Percentiles rank a stretch among this genome's conserved stretches.
Conservation (phyloP, 2,329 filamentous ascomycete species). For the Phialophora tarda region DNA sequence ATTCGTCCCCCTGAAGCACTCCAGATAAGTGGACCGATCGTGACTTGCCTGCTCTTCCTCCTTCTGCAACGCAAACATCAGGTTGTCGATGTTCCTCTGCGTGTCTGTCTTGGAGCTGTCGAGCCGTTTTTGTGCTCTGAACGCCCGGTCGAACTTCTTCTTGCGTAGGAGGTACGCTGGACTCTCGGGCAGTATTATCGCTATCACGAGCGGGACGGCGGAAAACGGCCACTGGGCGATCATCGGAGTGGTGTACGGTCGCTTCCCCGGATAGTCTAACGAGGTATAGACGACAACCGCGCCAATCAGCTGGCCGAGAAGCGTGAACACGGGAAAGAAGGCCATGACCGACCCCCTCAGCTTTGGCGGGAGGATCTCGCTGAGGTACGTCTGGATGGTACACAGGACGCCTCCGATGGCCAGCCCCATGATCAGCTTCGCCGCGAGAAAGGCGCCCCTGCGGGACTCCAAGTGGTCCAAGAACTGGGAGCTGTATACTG, state of each 20-base stretch:
- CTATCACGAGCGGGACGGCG: constrained; percentile 50
- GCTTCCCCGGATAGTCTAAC: constrained; percentile 38
- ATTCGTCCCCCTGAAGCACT: constrained; percentile 42
- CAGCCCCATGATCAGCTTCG: constrained; percentile 55
- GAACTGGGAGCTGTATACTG: constrained; percentile 46
- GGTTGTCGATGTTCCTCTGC: constrained; percentile 41
- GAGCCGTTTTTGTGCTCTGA: constrained; percentile 57
- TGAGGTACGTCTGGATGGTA: constrained; percentile 56
- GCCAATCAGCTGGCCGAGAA: constrained; percentile 57
- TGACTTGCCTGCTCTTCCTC: constrained; percentile 54
- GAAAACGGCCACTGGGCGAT: constrained; percentile 50
- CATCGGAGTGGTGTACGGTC: constrained; percentile 45
- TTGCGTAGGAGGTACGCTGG: constrained; percentile 58
- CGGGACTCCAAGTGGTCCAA: constrained; percentile 40
- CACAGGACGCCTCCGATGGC: constrained; percentile 55
- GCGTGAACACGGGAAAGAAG: constrained; percentile 57
- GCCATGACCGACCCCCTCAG: constrained; percentile 57
- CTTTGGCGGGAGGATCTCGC: constrained; percentile 55
- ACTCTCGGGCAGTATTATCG: constrained; percentile 58
- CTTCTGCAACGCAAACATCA: constrained; percentile 54
- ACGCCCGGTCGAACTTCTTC: constrained; percentile 48
- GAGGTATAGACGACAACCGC: constrained; percentile 49
- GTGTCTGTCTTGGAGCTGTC: constrained; percentile 51
- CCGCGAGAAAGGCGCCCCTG: constrained; percentile 52
- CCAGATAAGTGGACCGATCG: constrained; percentile 44